These are phyloP conservation scores for Globisporangium irregulare DNA, from an alignment of 352 stramenopile genomes.

Conservation along the genomic window DNA sequence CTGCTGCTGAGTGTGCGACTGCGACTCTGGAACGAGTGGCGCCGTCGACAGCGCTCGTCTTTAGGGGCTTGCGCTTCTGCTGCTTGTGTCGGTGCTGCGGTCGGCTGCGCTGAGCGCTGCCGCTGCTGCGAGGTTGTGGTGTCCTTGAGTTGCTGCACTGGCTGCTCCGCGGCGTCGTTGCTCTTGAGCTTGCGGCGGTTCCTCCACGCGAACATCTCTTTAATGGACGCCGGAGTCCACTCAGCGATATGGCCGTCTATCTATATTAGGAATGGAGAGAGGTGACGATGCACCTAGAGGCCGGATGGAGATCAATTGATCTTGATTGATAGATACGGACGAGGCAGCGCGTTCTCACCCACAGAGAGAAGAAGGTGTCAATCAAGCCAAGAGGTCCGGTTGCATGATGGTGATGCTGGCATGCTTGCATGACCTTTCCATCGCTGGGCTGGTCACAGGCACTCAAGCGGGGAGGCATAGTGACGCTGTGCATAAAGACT, in stretches of 20 bases:
- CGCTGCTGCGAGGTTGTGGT: background rate
- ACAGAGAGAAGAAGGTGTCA: background rate
- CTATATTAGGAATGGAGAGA: background rate
- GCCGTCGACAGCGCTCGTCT: background rate
- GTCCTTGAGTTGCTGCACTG: background rate
- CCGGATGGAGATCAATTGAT: background rate
- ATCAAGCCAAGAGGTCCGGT: slow-evolving; percentile 2
- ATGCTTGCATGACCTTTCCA: background rate
- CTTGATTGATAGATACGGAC: background rate
- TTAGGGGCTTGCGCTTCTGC: background rate
- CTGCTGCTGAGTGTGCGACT: background rate
- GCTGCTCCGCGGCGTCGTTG: background rate
- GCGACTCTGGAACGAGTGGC: slow-evolving; percentile 5
- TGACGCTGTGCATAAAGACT: background rate
- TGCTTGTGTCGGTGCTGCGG: background rate
- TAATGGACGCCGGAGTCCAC: background rate
- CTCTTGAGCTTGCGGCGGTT: slow-evolving; percentile 15
- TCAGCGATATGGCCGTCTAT: background rate
- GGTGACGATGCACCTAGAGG: background rate
- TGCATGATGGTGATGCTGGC: background rate
- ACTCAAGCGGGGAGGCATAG: background rate
- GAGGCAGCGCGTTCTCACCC: background rate
- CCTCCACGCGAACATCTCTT: slow-evolving; percentile 12
- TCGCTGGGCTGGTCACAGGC: background rate
- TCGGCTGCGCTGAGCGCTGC: background rate